Conservation (phyloP, 148 eudicot genomes). For the Limonium bicolor region DNA sequence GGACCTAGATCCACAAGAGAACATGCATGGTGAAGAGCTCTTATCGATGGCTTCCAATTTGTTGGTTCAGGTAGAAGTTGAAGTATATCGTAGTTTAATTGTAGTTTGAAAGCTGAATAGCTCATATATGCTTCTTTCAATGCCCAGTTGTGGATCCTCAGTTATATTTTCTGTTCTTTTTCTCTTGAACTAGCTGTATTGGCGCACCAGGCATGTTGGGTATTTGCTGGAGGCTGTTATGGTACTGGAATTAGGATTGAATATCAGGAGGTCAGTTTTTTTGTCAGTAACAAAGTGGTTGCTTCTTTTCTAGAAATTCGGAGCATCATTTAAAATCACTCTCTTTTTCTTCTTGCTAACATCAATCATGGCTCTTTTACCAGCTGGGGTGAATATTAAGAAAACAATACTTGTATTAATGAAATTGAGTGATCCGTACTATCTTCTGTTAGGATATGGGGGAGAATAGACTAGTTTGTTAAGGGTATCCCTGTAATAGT, state of each 20-base stretch:
- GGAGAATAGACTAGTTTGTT: no score
- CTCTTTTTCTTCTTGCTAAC: background rate
- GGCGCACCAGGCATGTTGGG: constrained; percentile 67
- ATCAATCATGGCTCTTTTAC: no score
- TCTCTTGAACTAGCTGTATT: constrained; percentile 44
- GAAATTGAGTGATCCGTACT: no score
- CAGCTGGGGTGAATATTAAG: no score
- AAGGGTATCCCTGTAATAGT: no score
- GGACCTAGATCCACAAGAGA: constrained; percentile 87
- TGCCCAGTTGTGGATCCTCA: background rate
- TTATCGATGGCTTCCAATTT: constrained; percentile 54
- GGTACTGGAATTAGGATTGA: constrained; percentile 78
- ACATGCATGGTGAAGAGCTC: constrained; percentile 91
- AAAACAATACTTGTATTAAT: no score
- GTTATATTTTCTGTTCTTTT: background rate
- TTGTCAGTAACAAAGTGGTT: background rate
- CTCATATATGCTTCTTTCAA: background rate
- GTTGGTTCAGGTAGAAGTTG: constrained; percentile 59
- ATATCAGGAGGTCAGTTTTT: constrained; percentile 53
- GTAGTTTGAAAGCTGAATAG: background rate
- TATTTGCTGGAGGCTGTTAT: constrained; percentile 81
- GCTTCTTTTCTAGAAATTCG: background rate
- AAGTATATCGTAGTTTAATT: background rate
- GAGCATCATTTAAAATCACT: background rate
- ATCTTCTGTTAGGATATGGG: no score